Evolutionary conservation across 1,284 basidiomycete species (phyloP).

Genomic region (Retiboletus fuscus): DNA sequence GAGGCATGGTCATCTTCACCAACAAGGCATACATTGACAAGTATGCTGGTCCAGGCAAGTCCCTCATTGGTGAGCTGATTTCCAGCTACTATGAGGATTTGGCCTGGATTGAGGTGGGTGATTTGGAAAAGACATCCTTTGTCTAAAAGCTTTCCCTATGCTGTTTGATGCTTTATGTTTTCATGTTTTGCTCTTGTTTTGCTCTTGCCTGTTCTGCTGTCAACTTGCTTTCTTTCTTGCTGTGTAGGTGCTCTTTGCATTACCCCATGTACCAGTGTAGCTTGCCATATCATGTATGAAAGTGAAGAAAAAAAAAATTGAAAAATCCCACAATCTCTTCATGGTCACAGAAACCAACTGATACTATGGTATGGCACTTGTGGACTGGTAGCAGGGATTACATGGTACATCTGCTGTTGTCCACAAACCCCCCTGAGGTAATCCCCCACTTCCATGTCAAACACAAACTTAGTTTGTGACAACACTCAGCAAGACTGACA

Average conservation of each 20-base stretch:
- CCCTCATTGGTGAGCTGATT: slow-evolving; percentile 45
- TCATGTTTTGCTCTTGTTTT: background rate
- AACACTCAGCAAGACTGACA: background rate
- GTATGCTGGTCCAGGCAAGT: slow-evolving; percentile 55
- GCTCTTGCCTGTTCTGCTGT: slow-evolving; percentile 26
- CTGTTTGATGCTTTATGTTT: slow-evolving; percentile 21
- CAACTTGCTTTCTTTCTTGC: slow-evolving; percentile 29
- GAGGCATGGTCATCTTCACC: slow-evolving; percentile 74
- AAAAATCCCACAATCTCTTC: slow-evolving; percentile 1
- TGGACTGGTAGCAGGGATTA: too few relatives aligned
- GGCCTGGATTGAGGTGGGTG: slow-evolving; percentile 46
- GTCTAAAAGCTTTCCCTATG: slow-evolving; percentile 21
- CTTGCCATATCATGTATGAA: slow-evolving; percentile 29
- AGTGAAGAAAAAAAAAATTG: slow-evolving; percentile 8
- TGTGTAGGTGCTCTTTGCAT: slow-evolving; percentile 26
- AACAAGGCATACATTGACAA: slow-evolving; percentile 66
- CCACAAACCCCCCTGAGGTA: background rate
- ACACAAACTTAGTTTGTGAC: background rate
- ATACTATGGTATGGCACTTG: background rate
- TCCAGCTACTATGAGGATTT: slow-evolving; percentile 39
- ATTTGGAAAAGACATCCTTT: slow-evolving; percentile 33
- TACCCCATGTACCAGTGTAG: slow-evolving; percentile 10
- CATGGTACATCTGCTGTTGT: background rate
- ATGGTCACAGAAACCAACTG: background rate
- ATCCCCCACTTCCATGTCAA: background rate